Evolutionary conservation across 805 yeast species (phyloP), one percentile per base, ranked within the genome.

Genomic region (Gaillardinia entomophila): DNA sequence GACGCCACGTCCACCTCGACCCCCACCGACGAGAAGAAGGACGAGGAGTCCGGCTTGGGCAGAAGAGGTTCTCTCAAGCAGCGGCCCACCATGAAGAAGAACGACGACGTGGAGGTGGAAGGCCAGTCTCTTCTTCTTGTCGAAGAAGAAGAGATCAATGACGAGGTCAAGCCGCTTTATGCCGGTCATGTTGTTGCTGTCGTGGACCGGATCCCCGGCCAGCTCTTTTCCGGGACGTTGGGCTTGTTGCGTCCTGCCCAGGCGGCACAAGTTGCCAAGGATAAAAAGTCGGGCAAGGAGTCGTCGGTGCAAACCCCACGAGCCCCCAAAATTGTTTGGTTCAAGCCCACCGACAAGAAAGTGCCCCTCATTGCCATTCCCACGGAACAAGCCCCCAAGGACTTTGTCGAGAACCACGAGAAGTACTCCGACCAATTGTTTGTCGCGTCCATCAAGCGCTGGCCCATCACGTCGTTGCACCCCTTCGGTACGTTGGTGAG

Each of bases 141-240:
- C 12, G 98, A 92, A 59, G 98, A 92, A 53, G 97, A 90, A 53
- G 96, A 89, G 57, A 84, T 90, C 45, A 84, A 81, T 49, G 97
- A 90, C 53, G 95, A 86, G 27, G 78, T 78, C 45, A 89, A 86
- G 55, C 98, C 98, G 5, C 67, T 92, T 32, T 92, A 90, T 49
- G 97, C 97, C 1, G 98, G 98, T 15, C 98, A 92, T 51, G 95
- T 92, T 34, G 97, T 92, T 42, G 98, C 98, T 1, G 96, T 92
- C 18, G 83, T 92, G 43, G 98, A 92, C 55, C 82, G 98, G 58
- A 88, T 89, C 38, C 96, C 97, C 0, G 97, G 97, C 15, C 98
- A 92, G 56, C 70, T 89, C 34, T 92, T 92, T 53, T 79, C 95
- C 23, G 97, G 98, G 43, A 88, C 97, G 6, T 67, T 92, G 40